Evolutionary conservation across 495 filamentous ascomycete species (phyloP).

Genomic region (Xylaria curta): DNA sequence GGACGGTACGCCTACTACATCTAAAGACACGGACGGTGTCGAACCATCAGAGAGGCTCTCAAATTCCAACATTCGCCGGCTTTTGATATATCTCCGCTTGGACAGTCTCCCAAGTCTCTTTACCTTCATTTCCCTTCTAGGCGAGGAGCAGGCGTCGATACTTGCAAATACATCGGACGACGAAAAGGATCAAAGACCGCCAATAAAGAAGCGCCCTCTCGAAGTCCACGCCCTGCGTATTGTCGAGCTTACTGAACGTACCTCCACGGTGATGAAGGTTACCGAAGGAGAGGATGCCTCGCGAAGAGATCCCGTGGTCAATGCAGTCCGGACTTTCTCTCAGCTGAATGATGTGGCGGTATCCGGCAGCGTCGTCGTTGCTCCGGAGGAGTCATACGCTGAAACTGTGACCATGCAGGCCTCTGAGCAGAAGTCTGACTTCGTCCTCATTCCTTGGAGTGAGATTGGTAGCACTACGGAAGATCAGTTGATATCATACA

Average conservation of each 20-base stretch:
- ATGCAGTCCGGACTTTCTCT: constrained; percentile 88
- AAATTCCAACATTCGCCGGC: constrained; percentile 52
- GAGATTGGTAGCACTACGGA: constrained; percentile 80
- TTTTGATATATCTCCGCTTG: constrained; percentile 72
- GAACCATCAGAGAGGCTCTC: constrained; percentile 52
- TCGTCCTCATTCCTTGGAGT: constrained; percentile 90
- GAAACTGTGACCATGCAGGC: constrained; percentile 74
- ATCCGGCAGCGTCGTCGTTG: constrained; percentile 77
- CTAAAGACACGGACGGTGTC: constrained; percentile 47
- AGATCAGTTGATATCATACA: constrained; percentile 50
- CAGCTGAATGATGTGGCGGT: constrained; percentile 84
- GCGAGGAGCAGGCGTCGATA: constrained; percentile 50
- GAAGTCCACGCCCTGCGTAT: constrained; percentile 87
- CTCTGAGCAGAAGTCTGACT: constrained; percentile 71
- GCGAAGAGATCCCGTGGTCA: constrained; percentile 84
- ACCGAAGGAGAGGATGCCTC: constrained; percentile 80
- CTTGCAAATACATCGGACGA: constrained; percentile 37
- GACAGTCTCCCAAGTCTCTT: constrained; percentile 89
- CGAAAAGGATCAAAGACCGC: constrained; percentile 25
- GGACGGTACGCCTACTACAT: constrained; percentile 70
- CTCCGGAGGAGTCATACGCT: constrained; percentile 78
- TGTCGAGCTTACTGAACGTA: constrained; percentile 88
- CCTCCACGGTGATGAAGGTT: constrained; percentile 94
- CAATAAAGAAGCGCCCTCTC: constrained; percentile 59
- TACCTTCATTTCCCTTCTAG: constrained; percentile 80